Conservation (phyloP, 768 basidiomycete genomes). For the Mycena haematopus region DNA sequence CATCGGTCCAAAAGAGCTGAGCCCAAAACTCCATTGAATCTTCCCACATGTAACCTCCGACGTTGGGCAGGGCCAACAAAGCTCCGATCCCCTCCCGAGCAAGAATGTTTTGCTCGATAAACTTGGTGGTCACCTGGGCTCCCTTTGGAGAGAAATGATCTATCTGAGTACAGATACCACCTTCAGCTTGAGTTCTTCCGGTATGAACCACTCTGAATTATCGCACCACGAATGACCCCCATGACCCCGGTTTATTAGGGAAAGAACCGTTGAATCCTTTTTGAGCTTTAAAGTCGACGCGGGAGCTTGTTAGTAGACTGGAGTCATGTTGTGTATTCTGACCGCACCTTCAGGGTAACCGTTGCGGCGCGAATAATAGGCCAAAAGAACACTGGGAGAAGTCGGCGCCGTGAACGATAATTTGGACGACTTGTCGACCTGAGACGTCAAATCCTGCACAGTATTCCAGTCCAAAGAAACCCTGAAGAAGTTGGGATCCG, state of each 20-base stretch:
- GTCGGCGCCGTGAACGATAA: constrained; percentile 21
- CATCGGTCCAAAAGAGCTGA: constrained; percentile 29
- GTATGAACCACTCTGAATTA: too few species aligned
- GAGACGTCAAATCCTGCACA: constrained; percentile 26
- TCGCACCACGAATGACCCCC: constrained; percentile 27
- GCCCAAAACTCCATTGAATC: constrained; percentile 29
- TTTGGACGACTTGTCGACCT: constrained; percentile 13
- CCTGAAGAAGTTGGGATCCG: constrained; percentile 9
- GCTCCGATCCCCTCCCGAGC: constrained; percentile 18
- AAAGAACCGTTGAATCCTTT: constrained; percentile 24
- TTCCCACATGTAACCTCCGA: constrained; percentile 30
- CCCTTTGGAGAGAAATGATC: constrained; percentile 28
- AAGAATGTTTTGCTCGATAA: constrained; percentile 27
- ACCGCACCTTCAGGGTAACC: constrained; percentile 26
- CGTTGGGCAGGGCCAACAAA: constrained; percentile 21
- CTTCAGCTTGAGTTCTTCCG: too few species aligned
- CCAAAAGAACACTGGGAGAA: constrained; percentile 22
- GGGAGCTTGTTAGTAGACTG: not conserved
- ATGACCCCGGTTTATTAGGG: constrained; percentile 24
- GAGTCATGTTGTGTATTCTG: not conserved
- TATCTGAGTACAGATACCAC: too few species aligned
- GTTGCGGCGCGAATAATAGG: constrained; percentile 28
- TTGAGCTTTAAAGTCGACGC: not conserved
- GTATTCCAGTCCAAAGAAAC: constrained; percentile 28
- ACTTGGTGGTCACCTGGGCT: constrained; percentile 21